Base-by-base conservation (phyloP, 371 early-diverging fungal genomes). In the Nematocida sp. region DNA sequence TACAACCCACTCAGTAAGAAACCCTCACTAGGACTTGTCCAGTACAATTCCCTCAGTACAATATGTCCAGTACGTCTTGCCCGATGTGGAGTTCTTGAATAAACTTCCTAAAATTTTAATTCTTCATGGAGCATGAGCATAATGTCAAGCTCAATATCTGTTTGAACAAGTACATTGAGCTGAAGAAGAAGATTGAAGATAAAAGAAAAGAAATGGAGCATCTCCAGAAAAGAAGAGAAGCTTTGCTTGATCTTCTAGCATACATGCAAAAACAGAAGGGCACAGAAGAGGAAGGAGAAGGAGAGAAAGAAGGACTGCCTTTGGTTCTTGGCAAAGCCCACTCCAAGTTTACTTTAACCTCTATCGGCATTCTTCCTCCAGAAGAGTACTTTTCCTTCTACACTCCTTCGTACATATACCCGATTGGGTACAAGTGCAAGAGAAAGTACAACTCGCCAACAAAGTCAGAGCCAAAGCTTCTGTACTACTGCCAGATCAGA, bases 361-460 rank as follows among this genome's bases (percentile, higher is more conserved):
- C 74, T n/a, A 60, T 79, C 23, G 79, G 79, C 1, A 63, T 46
- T 25, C 57, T 79, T 27, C 79, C 79, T 3, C 54, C 63, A 57
- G 55, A 57, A 29, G 65, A 77, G 37, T 48, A 31, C 38, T 63
- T 60, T 34, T 54, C 50, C 36, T 76, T 74, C 49, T 74, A 77
- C 57, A 80, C 40, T n/a, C 41, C 49, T 3, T 60, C 41, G 40
- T 54, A 65, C 37, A 77, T 77, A 34, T 76, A 67, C 58, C 67
- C 76, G 11, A 48, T 75, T 23, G 77, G 76, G 48, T 80, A 76
- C 63, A 74, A 53, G 36, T 31, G 48, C 27, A 77, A 67, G 52
- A 80, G 77, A 62, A 63, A 70, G 37, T 78, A 64, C 41, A 46
- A 63, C 36, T 8, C 31, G 3, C 55, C 57, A 5, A 58, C 48